Evolutionary conservation across 1,284 basidiomycete species (phyloP).

Genomic region (Trametes hirsuta): DNA sequence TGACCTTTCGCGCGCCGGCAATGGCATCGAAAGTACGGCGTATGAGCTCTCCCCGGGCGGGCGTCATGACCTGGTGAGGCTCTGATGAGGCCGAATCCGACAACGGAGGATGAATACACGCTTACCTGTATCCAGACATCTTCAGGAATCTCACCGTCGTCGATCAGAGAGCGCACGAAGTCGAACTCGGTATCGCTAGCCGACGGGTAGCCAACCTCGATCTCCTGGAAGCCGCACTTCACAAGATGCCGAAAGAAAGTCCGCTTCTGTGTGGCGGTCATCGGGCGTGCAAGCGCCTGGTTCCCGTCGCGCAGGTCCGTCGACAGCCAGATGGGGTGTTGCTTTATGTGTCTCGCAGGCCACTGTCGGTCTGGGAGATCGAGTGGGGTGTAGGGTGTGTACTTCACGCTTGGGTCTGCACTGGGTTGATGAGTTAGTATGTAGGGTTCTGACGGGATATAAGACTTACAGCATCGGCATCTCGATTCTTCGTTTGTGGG

Average conservation of each 20-base stretch:
- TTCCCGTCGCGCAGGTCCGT: constrained; percentile 98
- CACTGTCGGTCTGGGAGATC: constrained; percentile 85
- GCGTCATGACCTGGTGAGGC: constrained; percentile 80
- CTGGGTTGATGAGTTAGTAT: constrained; percentile 41
- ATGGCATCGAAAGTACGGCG: constrained; percentile 89
- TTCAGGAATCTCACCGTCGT: constrained; percentile 84
- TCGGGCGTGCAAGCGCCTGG: constrained; percentile 93
- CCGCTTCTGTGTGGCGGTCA: constrained; percentile 93
- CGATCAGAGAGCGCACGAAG: constrained; percentile 90
- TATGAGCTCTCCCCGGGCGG: constrained; percentile 94
- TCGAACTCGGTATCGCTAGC: constrained; percentile 96
- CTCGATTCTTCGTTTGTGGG: neutral
- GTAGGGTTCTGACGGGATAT: neutral
- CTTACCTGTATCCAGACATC: constrained; percentile 97
- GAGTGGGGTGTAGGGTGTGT: constrained; percentile 83
- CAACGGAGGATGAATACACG: constrained; percentile 5
- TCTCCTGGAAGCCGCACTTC: constrained; percentile 94
- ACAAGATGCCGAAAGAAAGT: constrained; percentile 92
- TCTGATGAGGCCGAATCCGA: neutral
- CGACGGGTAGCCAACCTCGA: constrained; percentile 93
- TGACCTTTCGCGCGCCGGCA: constrained; percentile 88
- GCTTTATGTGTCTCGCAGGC: constrained; percentile 84
- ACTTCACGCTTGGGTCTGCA: constrained; percentile 83
- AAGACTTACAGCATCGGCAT: neutral
- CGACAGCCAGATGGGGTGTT: constrained; percentile 93